These are phyloP conservation scores for Mucor piriformis DNA, from an alignment of 371 early-diverging fungal species.

Conservation along the genomic window DNA sequence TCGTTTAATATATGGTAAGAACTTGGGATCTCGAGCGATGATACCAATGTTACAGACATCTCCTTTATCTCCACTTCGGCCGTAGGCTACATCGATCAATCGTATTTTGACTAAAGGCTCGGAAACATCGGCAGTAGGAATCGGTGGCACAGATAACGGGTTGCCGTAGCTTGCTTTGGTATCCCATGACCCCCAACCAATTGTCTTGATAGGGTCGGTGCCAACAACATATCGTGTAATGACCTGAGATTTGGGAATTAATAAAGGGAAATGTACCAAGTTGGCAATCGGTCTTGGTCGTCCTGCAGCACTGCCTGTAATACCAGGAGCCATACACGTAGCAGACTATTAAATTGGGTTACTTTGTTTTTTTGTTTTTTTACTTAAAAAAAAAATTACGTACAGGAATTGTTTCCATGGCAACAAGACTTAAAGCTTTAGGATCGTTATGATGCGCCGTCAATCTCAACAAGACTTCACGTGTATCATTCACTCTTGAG, in stretches of 20 bases:
- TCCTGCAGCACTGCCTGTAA: conserved; percentile 65
- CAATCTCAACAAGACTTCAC: conserved; percentile 70
- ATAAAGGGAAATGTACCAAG: conserved; percentile 67
- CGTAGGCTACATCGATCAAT: conserved; percentile 68
- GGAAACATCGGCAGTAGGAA: conserved; percentile 30
- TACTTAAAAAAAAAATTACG: not conserved
- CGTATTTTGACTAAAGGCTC: conserved; percentile 44
- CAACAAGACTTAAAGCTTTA: conserved; percentile 61
- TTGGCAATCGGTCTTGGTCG: conserved; percentile 70
- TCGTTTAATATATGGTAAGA: conserved; percentile 54
- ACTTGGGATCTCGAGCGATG: conserved; percentile 66
- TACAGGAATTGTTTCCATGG: conserved; percentile 71
- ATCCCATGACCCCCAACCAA: conserved; percentile 45
- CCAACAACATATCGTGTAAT: conserved; percentile 52
- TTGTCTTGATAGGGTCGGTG: conserved; percentile 17
- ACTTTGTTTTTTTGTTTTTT: too few species aligned
- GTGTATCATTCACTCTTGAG: conserved; percentile 47
- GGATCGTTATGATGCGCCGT: conserved; percentile 64
- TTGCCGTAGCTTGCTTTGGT: conserved; percentile 15
- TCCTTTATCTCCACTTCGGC: conserved; percentile 79
- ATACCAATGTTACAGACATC: conserved; percentile 75
- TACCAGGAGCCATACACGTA: conserved; percentile 79
- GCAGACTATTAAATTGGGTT: conserved; percentile 51
- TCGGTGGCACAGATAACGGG: conserved; percentile 29
- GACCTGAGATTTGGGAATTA: conserved; percentile 61